Base-by-base conservation (phyloP, 257 asterid genomes). In the Salvia splendens region DNA sequence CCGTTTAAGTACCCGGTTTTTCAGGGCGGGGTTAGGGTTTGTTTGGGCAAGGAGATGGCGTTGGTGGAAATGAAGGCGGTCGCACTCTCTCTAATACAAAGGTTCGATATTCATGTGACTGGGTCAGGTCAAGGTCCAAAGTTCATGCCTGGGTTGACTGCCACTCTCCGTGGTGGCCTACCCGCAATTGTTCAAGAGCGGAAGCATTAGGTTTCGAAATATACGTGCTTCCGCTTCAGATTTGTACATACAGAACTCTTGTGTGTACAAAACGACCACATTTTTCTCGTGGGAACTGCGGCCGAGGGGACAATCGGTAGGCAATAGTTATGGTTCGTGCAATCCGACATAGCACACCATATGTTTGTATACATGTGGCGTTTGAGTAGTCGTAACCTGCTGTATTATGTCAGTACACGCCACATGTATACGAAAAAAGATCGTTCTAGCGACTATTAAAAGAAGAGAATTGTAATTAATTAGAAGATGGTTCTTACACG, bases 11-110 rank as follows among this genome's bases (percentile, higher is more conserved):
- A 73, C 35, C 84, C 84, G 20, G 85, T 79, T 17, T 82, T 82
- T 11, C 87, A 82, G 20, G 87, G 79, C n/a, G 84, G 87, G 1
- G 17, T 67, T 32, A 68, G 87, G 77, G 79, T 79, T 52, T 82
- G 87, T 46, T 71, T 82, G 76, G 87, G 87, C 1, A 76, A 73
- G 70, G 87, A 82, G 12, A 70, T 82, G 87, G 87, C 87, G 35
- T 0, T 82, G 40, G 84, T 74, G 61, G 80, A 82, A 72, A 79
- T 82, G 80, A 82, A 82, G 52, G 60, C 75, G 5, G 83, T 81
- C 53, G 83, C 76, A 4, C 6, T 78, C 60, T 69, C 81, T 12
- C 5, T 81, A 73, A 72, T 81, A 0, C 51, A 79, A 6, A 54
- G 4, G 61, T 81, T 78, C 11, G 79, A 78, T 16, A 6, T 81